phyloP scores from a whole-genome alignment of 768 basidiomycete species.

The Tricholoma saponaceum region DNA sequence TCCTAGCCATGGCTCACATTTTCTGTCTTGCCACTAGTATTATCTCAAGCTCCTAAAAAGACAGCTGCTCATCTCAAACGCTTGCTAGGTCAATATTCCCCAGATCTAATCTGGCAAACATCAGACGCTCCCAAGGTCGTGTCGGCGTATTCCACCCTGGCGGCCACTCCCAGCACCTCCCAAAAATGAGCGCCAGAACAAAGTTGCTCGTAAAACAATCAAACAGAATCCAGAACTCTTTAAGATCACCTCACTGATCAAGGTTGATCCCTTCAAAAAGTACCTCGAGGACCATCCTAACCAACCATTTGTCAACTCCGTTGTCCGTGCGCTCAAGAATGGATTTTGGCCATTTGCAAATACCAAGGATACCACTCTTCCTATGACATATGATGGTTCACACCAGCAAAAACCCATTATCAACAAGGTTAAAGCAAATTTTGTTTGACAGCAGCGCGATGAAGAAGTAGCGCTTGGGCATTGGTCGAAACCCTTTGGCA shows the following conservation, averaged over 20 bases:
- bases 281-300: neutral
- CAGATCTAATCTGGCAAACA: neutral
- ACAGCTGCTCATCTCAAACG: neutral
- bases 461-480: slow-evolving; percentile 19
- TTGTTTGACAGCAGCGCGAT: slow-evolving; percentile 23
- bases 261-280: neutral
- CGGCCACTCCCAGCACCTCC: slow-evolving; percentile 16
- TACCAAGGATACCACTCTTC: neutral
- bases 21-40: neutral
- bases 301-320: neutral
- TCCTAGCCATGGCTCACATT: neutral
- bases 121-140: neutral
- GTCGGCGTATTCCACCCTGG: neutral
- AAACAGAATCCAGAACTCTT: neutral
- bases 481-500: slow-evolving; percentile 28
- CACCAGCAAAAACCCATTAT: neutral
- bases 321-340: neutral
- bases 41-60: neutral
- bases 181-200: slow-evolving; percentile 14
- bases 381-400: slow-evolving; percentile 14
- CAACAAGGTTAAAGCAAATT: slow-evolving; percentile 6
- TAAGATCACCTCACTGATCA: neutral
- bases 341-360: neutral
- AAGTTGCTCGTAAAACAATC: slow-evolving; percentile 14
- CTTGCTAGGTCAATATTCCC: neutral